Conservation (phyloP, 352 stramenopile species). For the Phytophthora citrophthora region DNA sequence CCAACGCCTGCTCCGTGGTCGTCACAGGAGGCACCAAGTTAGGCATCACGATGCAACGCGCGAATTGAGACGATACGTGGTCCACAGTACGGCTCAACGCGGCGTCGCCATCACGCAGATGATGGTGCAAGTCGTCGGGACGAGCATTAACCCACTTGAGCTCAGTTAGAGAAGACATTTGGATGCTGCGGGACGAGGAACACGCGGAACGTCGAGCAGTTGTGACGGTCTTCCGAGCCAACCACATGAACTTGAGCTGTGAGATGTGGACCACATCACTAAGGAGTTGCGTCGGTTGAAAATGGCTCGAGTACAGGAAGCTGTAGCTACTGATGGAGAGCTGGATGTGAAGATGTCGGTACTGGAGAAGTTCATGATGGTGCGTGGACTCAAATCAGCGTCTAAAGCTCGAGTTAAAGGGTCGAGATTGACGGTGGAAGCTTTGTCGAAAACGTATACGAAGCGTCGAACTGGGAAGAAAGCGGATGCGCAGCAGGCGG, state of each 20-base stretch:
- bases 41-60: slow-evolving; percentile 97
- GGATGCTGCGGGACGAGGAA: slow-evolving; percentile 5
- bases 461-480: slow-evolving; percentile 45
- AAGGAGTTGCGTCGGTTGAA: not conserved
- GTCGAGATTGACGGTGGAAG: slow-evolving; percentile 7
- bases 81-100: slow-evolving; percentile 83
- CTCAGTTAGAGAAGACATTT: slow-evolving; percentile 30
- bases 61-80: slow-evolving; percentile 86
- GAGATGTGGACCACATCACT: slow-evolving; percentile 4
- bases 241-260: slow-evolving; percentile 16
- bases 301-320: not conserved
- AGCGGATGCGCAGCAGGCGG: slow-evolving; percentile 26
- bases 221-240: slow-evolving; percentile 25
- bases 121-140: slow-evolving; percentile 98
- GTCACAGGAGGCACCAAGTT: slow-evolving; percentile 98
- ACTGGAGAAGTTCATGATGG: slow-evolving; percentile 21
- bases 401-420: slow-evolving; percentile 1
- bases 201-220: not conserved
- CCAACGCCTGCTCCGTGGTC: slow-evolving; percentile 93
- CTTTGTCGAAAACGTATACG: slow-evolving; percentile 50
- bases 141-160: slow-evolving; percentile 53
- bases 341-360: slow-evolving; percentile 15
- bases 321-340: not conserved
- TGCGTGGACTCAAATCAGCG: slow-evolving; percentile 14
- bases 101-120: slow-evolving; percentile 93